phyloP scores from a whole-genome alignment of 2,329 filamentous ascomycete species.

The Pseudogymnoascus verrucosus region DNA sequence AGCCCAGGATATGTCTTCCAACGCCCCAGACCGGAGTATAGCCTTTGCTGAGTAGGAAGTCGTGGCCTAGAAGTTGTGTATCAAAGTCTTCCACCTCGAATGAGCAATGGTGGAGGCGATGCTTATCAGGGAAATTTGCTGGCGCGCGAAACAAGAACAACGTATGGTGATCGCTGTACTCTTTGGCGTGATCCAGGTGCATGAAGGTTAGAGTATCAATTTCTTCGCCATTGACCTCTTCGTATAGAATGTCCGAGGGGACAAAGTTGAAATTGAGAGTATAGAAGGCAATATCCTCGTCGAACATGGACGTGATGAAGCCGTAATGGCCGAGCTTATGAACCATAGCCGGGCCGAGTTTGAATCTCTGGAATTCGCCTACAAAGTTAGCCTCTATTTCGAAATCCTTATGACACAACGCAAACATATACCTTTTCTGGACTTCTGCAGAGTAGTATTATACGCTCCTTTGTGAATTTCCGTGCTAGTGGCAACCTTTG shows the following conservation, averaged over 20 bases:
- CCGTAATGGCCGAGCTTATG: conserved; percentile 35
- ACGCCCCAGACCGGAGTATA: conserved; percentile 40
- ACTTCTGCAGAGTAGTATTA: conserved; percentile 2
- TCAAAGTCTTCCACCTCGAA: conserved; percentile 67
- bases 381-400: too few species aligned
- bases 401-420: background rate
- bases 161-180: conserved; percentile 43
- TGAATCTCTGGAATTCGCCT: conserved; percentile 28
- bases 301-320: conserved; percentile 27
- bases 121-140: too few species aligned
- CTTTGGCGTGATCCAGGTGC: conserved; percentile 43
- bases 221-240: too few species aligned
- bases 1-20: conserved; percentile 42
- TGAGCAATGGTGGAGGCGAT: conserved; percentile 36
- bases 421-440: background rate
- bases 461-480: background rate
- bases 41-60: conserved; percentile 44
- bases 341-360: conserved; percentile 23
- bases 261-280: conserved; percentile 35
- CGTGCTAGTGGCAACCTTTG: background rate
- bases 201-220: conserved; percentile 31
- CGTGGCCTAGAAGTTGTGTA: conserved; percentile 59
- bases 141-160: too few species aligned
- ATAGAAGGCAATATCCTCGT: conserved; percentile 30
- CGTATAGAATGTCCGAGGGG: conserved; percentile 26